These are phyloP conservation scores for Neurospora tetraspora DNA, from an alignment of 495 filamentous ascomycete genomes.

Conservation along the genomic window DNA sequence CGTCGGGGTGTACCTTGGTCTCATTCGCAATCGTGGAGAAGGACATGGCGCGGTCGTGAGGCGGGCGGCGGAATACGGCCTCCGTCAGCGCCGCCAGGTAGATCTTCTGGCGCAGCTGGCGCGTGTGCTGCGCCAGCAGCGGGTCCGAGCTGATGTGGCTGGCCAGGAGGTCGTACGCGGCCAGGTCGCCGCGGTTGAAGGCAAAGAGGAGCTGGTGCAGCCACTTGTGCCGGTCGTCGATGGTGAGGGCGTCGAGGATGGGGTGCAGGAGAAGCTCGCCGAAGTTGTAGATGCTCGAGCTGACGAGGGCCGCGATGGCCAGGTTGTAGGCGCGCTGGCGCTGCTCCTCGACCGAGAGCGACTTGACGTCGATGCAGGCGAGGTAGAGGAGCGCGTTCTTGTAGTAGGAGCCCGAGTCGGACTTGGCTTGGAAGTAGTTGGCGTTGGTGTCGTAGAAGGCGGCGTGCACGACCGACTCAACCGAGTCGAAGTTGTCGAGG, in stretches of 20 bases:
- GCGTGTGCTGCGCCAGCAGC: slow-evolving; percentile 66
- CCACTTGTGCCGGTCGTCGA: slow-evolving; percentile 56
- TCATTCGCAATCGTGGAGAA: slow-evolving; percentile 80
- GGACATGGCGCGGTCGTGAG: slow-evolving; percentile 87
- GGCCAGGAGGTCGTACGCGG: slow-evolving; percentile 70
- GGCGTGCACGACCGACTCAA: slow-evolving; percentile 93
- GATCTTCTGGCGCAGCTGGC: slow-evolving; percentile 93
- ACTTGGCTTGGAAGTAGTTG: slow-evolving; percentile 86
- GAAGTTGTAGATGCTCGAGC: slow-evolving; percentile 96
- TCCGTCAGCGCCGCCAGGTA: slow-evolving; percentile 92
- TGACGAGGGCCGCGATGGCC: slow-evolving; percentile 81
- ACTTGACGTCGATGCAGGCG: slow-evolving; percentile 79
- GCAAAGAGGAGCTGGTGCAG: slow-evolving; percentile 89
- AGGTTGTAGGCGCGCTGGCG: slow-evolving; percentile 83
- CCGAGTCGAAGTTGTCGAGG: slow-evolving; percentile 84
- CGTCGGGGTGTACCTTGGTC: slow-evolving; percentile 80
- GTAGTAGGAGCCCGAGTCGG: slow-evolving; percentile 92
- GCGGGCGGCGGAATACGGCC: slow-evolving; percentile 89
- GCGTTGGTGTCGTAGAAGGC: slow-evolving; percentile 94
- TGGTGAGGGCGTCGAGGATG: slow-evolving; percentile 71
- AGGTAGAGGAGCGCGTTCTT: slow-evolving; percentile 96
- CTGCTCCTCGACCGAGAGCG: slow-evolving; percentile 61
- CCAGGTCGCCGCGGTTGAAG: slow-evolving; percentile 92
- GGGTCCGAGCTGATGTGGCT: slow-evolving; percentile 66
- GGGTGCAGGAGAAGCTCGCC: slow-evolving; percentile 97